Conservation (phyloP, 2,329 filamentous ascomycete genomes). For the Penicillium griseofulvum region DNA sequence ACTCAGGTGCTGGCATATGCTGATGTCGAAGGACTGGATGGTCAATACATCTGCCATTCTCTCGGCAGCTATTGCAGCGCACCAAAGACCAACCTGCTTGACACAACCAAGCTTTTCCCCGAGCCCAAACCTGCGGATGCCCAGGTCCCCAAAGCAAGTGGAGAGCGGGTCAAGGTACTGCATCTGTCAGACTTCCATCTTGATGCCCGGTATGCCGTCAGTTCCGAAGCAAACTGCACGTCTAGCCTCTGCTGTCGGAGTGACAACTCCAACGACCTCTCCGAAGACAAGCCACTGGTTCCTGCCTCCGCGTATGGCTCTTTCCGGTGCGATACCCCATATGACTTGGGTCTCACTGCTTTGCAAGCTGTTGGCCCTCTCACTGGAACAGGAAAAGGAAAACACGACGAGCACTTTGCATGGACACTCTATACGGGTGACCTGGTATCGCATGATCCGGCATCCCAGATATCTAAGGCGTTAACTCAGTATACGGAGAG, state of each 20-base stretch:
- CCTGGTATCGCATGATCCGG: conserved; percentile 55
- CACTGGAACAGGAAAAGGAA: conserved; percentile 52
- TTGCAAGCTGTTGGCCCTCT: conserved; percentile 56
- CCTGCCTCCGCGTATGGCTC: conserved; percentile 56
- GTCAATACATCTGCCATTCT: conserved; percentile 56
- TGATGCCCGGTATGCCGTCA: conserved; percentile 54
- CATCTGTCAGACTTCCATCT: conserved; percentile 58
- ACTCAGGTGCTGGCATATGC: conserved; percentile 56
- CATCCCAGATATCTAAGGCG: conserved; percentile 51
- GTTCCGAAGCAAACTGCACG: conserved; percentile 55
- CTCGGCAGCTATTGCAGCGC: conserved; percentile 51
- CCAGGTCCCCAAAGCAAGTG: conserved; percentile 48
- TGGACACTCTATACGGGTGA: conserved; percentile 60
- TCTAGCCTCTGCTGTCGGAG: conserved; percentile 53
- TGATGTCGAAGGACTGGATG: conserved; percentile 55
- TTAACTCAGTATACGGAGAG: conserved; percentile 56
- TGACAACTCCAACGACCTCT: conserved; percentile 38
- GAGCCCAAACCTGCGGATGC: conserved; percentile 54
- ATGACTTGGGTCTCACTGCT: conserved; percentile 56
- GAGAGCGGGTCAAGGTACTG: conserved; percentile 55
- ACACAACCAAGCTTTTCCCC: conserved; percentile 50
- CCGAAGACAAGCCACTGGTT: conserved; percentile 37
- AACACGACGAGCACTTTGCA: conserved; percentile 46
- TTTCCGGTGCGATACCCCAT: conserved; percentile 58
- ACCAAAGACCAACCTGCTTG: conserved; percentile 46